Evolutionary conservation across 2,329 filamentous ascomycete genomes (phyloP), one percentile per base, ranked within the genome.

Genomic region (Sporothrix brasiliensis): DNA sequence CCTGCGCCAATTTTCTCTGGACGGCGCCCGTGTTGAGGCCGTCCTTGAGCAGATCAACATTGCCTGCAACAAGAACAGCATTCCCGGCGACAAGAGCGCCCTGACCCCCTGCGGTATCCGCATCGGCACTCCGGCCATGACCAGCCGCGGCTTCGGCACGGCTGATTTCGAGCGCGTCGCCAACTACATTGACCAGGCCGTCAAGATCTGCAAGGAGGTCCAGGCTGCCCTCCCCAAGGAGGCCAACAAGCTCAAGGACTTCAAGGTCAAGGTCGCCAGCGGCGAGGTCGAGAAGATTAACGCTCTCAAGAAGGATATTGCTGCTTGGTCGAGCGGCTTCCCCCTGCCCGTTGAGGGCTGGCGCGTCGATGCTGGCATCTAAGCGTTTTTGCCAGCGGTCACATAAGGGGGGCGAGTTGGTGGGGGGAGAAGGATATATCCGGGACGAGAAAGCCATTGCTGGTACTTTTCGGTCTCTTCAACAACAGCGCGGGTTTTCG

Each of bases 171-270:
- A 92, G 84, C 89, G 91, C 76, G 94, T 99, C 74, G 94, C 91
- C 74, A 81, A 84, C 75, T 98, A 97, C 86, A 97, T 98, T 76
- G 92, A 97, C 81, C 86, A 90, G 78, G 87, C 89, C 81, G 92
- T 98, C 86, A 92, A 92, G 85, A 87, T 98, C 79, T 92, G 91
- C 87, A 93, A 93, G 87, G 89, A 94, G 79, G 86, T 97, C 77
- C 95, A 98, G 86, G 85, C 80, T 72, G 84, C 86, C 74, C 88
- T 98, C 30, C 94, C 95, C 81, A 97, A 97, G 89, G 92, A 95
- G 82, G 93, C 92, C 78, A 99, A 98, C 89, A 97, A 96, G 89
- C 92, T 97, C 81, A 98, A 98, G 90, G 95, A 99, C 86, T 98
- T 99, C 91, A 96, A 94, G 87, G 89, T 89, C 80, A 94, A 93